Evolutionary conservation across 352 stramenopile genomes (phyloP).

Genomic region (Phytopythium helicoides): DNA sequence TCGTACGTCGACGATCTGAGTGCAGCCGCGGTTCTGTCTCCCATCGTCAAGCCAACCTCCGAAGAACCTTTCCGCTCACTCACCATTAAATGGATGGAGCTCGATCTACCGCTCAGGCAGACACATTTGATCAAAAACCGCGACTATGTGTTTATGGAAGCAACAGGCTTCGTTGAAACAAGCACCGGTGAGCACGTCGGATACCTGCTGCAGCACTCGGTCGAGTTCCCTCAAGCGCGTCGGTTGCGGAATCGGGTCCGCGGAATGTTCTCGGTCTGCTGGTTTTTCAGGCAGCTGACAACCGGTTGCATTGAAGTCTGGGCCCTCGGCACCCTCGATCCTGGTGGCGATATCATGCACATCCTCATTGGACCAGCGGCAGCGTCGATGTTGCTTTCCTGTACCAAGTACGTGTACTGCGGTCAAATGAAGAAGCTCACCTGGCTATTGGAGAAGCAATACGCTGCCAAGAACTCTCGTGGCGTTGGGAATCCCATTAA

Average conservation of each 20-base stretch:
- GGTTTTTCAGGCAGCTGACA: slow-evolving; percentile 18
- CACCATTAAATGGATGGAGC: slow-evolving; percentile 20
- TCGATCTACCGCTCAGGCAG: too few species aligned
- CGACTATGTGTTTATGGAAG: too few species aligned
- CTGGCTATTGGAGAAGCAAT: too few species aligned
- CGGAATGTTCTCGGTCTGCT: slow-evolving; percentile 21
- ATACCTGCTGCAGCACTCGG: too few species aligned
- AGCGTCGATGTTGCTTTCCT: slow-evolving; percentile 17
- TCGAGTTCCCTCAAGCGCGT: too few species aligned
- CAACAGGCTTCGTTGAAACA: too few species aligned
- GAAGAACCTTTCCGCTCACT: slow-evolving; percentile 48
- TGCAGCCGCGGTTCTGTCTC: slow-evolving; percentile 34
- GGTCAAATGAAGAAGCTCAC: too few species aligned
- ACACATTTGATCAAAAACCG: too few species aligned
- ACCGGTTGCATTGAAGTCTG: slow-evolving; percentile 13
- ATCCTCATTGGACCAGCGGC: slow-evolving; percentile 20
- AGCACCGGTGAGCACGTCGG: too few species aligned
- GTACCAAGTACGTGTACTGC: slow-evolving; percentile 24
- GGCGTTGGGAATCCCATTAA: too few species aligned
- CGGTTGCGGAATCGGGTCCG: slow-evolving; percentile 16
- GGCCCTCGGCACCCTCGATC: slow-evolving; percentile 27
- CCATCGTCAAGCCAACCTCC: slow-evolving; percentile 30
- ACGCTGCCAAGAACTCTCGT: too few species aligned
- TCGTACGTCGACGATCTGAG: slow-evolving; percentile 36
- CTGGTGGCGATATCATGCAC: slow-evolving; percentile 18